phyloP scores from a whole-genome alignment of 495 filamentous ascomycete species.

The Pyrenula aspistea region DNA sequence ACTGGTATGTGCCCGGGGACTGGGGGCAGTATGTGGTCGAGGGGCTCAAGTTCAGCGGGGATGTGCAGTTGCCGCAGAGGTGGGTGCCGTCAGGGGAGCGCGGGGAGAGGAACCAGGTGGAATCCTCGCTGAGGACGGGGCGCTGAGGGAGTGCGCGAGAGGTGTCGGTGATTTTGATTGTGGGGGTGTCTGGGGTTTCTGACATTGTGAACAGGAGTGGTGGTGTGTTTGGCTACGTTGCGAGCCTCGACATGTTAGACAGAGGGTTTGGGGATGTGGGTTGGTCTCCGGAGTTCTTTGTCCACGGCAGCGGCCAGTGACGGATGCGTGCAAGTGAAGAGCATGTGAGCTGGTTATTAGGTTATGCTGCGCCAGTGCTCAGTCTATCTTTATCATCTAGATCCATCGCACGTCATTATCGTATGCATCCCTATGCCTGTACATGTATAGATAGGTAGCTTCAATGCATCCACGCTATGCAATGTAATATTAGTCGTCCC shows the following conservation, averaged over 20 bases:
- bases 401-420: not conserved
- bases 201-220: no score
- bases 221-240: no score
- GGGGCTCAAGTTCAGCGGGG: not conserved
- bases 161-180: not conserved
- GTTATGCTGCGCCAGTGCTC: not conserved
- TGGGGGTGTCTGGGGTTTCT: not conserved
- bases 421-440: not conserved
- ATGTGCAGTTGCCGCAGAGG: not conserved
- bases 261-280: no score
- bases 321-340: not conserved
- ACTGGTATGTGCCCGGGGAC: not conserved
- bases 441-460: no score
- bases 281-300: not conserved
- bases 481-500: no score
- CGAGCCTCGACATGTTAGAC: no score
- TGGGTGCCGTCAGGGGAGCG: not conserved
- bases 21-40: not conserved
- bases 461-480: not conserved
- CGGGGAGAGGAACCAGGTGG: not conserved
- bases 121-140: not conserved
- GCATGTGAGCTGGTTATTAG: not conserved
- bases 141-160: not conserved
- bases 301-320: not conserved
- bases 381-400: not conserved